Evolutionary conservation across 75 land plant genomes (phyloP), one percentile per base, ranked within the genome.

Genomic region (Isoetes taiwanensis): DNA sequence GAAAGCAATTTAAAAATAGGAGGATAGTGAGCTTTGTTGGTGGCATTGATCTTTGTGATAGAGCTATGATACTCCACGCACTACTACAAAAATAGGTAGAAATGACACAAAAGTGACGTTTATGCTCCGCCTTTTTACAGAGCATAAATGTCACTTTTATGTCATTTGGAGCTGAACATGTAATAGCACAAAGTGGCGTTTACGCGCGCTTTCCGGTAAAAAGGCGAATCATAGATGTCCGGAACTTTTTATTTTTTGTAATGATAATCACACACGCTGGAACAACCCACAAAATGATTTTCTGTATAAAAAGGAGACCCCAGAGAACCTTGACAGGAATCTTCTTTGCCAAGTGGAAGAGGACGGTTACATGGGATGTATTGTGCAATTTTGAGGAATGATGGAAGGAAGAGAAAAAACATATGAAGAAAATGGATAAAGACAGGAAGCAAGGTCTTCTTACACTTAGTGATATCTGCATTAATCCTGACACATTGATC

Each of bases 11-110:
- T 14, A 34, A 64, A 23, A 56, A 54, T 16, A 67, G 83, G 43
- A 79, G 77, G 52, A 57, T 86, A 1, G 59, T 69, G 23, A 76
- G 81, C 0, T 82, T 85, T 54, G 66, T 82, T 56, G 90, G 90
- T 54, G 90, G 86, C 5, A 71, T 85, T 19, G 90, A 82, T 61
- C 58, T 82, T 28, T 82, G 91, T 64, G 68, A 38, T 60, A 83
- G 93, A 5, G 93, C 58, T 86, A 83, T 66, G 86, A 83, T 41
- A 78, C 70, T 4, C 84, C 80, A 76, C n/a, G n/a, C n/a, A n/a
- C n/a, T n/a, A n/a, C n/a, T n/a, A n/a, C n/a, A n/a, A n/a, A n/a
- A n/a, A n/a, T n/a, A n/a, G n/a, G n/a, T n/a, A n/a, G n/a, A n/a
- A n/a, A n/a, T n/a, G n/a, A n/a, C n/a, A n/a, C n/a, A n/a, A n/a